Evolutionary conservation across 2,329 filamentous ascomycete species (phyloP).

Genomic region (Diaporthe destruens): DNA sequence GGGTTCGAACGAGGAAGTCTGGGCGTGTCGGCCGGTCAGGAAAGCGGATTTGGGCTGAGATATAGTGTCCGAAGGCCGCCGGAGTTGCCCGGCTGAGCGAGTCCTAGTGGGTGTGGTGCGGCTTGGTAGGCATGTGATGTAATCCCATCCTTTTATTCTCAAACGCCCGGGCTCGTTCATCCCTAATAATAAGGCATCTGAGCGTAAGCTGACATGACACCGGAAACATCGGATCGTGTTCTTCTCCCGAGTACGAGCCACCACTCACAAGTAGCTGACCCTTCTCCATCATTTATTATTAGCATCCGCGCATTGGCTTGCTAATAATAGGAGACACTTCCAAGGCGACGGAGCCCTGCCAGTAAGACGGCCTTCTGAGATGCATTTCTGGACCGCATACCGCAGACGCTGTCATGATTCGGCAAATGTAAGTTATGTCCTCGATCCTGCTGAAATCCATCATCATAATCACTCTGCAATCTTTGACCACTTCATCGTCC

Average conservation of each 20-base stretch:
- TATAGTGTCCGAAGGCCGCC: slow-evolving; percentile 32
- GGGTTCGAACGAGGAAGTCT: slow-evolving; percentile 6
- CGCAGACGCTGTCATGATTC: not conserved
- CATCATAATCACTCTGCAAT: too few relatives aligned
- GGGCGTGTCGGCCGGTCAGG: not conserved
- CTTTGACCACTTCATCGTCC: too few relatives aligned
- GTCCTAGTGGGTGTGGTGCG: too few relatives aligned
- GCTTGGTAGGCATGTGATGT: slow-evolving; percentile 3
- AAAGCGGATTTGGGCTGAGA: slow-evolving; percentile 20
- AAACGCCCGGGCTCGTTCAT: not conserved
- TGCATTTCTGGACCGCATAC: not conserved
- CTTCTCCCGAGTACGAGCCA: slow-evolving; percentile 3
- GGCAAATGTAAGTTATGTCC: too few relatives aligned
- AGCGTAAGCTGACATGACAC: slow-evolving; percentile 14
- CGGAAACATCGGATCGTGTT: not conserved
- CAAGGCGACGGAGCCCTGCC: not conserved
- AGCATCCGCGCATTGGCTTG: too few relatives aligned
- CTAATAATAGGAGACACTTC: too few relatives aligned
- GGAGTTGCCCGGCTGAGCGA: slow-evolving; percentile 13
- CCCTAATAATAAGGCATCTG: not conserved
- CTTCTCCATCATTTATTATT: too few relatives aligned
- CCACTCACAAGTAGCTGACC: too few relatives aligned
- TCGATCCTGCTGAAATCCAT: too few relatives aligned
- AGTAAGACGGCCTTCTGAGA: not conserved
- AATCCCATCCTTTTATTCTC: not conserved